Percentiles rank a stretch among this genome's conserved stretches.
phyloP scores from a whole-genome alignment of 805 yeast genomes.

The Scheffersomyces coipomensis region DNA sequence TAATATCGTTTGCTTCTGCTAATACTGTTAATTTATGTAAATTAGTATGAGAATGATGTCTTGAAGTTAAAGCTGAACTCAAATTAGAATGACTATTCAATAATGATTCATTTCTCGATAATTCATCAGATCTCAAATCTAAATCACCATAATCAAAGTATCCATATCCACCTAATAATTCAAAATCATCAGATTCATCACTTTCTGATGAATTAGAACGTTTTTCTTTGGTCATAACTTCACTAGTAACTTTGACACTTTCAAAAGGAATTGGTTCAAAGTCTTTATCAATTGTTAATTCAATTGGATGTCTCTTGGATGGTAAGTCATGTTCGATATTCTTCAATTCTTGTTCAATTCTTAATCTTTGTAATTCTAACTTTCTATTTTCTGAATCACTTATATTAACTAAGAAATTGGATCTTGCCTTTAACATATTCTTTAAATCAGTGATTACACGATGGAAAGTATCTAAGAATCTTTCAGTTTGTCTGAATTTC shows the following conservation, averaged over 20 bases:
- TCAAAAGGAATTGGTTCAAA: slow-evolving; percentile 14
- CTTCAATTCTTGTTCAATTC: slow-evolving; percentile 35
- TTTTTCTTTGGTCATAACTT: neutral
- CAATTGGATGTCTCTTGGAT: slow-evolving; percentile 23
- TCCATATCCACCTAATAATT: slow-evolving; percentile 79
- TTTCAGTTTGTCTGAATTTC: slow-evolving; percentile 81
- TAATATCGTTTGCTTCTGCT: slow-evolving; percentile 17
- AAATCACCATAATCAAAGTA: slow-evolving; percentile 75
- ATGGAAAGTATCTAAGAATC: slow-evolving; percentile 69
- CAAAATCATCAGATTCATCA: slow-evolving; percentile 20
- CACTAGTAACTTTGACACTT: slow-evolving; percentile 6
- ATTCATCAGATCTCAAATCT: slow-evolving; percentile 48
- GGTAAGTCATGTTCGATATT: slow-evolving; percentile 20
- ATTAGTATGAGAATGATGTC: slow-evolving; percentile 30
- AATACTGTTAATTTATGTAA: slow-evolving; percentile 9
- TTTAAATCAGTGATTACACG: slow-evolving; percentile 61
- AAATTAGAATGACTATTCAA: slow-evolving; percentile 22
- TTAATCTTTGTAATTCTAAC: slow-evolving; percentile 29
- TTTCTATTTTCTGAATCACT: slow-evolving; percentile 32
- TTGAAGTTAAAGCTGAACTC: slow-evolving; percentile 22
- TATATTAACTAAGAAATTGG: slow-evolving; percentile 27
- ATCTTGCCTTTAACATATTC: slow-evolving; percentile 41
- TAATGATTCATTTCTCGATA: slow-evolving; percentile 29
- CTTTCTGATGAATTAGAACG: slow-evolving; percentile 1
- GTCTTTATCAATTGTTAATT: slow-evolving; percentile 16